These are phyloP conservation scores for Hypsizygus ulmarius DNA, from an alignment of 1,284 basidiomycete species.

Conservation along the genomic window DNA sequence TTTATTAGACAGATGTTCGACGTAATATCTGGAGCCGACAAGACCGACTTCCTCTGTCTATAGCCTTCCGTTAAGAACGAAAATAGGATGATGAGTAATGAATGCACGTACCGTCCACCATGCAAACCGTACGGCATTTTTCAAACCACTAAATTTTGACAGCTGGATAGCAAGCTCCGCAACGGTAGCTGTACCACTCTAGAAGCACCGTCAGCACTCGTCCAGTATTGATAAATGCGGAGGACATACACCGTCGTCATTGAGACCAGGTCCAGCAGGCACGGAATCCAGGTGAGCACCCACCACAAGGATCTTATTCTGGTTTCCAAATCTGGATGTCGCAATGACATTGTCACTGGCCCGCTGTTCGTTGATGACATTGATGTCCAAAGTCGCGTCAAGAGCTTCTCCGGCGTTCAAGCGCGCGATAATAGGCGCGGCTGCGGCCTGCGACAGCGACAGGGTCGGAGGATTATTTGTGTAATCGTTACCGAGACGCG, in stretches of 20 bases:
- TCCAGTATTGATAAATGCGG: not conserved
- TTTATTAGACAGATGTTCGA: conserved; percentile 8
- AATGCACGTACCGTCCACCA: conserved; percentile 14
- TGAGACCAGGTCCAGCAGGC: conserved; percentile 15
- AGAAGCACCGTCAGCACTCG: not conserved
- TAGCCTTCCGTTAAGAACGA: not conserved
- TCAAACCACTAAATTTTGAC: conserved; percentile 13
- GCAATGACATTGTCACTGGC: conserved; percentile 15
- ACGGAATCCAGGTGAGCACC: conserved; percentile 16
- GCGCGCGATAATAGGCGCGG: conserved; percentile 11
- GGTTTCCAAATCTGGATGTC: conserved; percentile 11
- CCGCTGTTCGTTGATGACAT: conserved; percentile 11
- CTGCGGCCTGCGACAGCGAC: conserved; percentile 8
- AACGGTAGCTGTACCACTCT: conserved; percentile 15
- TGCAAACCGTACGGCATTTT: conserved; percentile 15
- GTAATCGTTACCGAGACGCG: conserved; percentile 6
- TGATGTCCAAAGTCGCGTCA: conserved; percentile 9
- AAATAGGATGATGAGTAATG: not conserved
- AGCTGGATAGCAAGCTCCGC: conserved; percentile 13
- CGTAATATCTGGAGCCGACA: conserved; percentile 14
- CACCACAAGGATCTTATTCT: conserved; percentile 15
- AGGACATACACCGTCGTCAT: conserved; percentile 12
- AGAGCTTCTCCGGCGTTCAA: conserved; percentile 8
- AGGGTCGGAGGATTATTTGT: conserved; percentile 12
- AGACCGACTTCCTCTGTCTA: conserved; percentile 16